Conservation (phyloP, 495 filamentous ascomycete genomes). For the Parachaetomium inaequale region DNA sequence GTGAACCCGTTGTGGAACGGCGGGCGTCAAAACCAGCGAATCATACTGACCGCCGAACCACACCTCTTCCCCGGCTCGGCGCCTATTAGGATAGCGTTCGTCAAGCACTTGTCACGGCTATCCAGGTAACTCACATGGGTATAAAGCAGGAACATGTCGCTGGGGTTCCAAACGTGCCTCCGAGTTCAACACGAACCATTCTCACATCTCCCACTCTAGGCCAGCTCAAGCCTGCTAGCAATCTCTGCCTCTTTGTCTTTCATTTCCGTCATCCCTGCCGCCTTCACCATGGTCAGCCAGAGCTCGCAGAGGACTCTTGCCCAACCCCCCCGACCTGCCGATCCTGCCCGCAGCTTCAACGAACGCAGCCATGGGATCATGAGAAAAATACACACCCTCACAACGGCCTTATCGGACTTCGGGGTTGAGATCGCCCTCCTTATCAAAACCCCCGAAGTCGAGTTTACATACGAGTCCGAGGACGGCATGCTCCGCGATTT, state of each 20-base stretch:
- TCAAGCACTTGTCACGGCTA: not conserved
- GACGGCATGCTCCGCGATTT: constrained; percentile 3
- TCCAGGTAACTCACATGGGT: not conserved
- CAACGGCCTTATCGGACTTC: constrained; percentile 5
- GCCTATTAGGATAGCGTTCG: not conserved
- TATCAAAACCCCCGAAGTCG: not conserved
- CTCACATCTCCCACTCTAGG: not conserved
- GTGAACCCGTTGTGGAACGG: constrained; percentile 3
- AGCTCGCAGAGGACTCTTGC: constrained; percentile 9
- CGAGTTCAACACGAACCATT: constrained; percentile 2
- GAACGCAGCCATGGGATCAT: constrained; percentile 2
- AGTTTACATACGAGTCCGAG: constrained; percentile 6
- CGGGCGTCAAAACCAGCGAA: constrained; percentile 10
- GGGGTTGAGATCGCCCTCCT: constrained; percentile 5
- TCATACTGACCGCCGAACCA: not conserved
- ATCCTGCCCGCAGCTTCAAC: constrained; percentile 6
- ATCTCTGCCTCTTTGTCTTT: constrained; percentile 5
- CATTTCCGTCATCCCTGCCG: not conserved
- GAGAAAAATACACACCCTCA: constrained; percentile 5
- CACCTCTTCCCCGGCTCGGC: constrained; percentile 5
- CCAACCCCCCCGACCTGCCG: not conserved
- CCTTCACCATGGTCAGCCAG: constrained; percentile 6
- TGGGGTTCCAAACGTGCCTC: constrained; percentile 2
- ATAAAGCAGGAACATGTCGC: constrained; percentile 11
- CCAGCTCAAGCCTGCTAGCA: not conserved